Base-by-base conservation (phyloP, 208 protist species). In the Trichomonas vaginalis region DNA sequence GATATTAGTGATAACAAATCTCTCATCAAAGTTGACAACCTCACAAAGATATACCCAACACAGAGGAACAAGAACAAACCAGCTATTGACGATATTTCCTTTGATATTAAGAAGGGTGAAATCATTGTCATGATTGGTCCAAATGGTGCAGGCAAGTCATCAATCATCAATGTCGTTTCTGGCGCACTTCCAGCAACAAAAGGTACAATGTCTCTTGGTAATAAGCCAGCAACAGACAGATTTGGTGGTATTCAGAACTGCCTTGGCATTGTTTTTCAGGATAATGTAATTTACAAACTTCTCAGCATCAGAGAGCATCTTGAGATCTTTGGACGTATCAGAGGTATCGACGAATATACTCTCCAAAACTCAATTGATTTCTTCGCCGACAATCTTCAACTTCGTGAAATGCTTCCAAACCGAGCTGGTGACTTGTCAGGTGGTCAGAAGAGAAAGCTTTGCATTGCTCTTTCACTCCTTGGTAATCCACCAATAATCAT, bases 401-500 rank as follows among this genome's bases (percentile, higher is more conserved):
- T 95, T 17, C 21, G 12, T 32, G 92, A 80, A 23, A 80, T 80
- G 47, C 35, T 80, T 42, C 23, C 61, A 39, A 95, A n/a, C 3
- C 3, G 45, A 46, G 92, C 92, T 0, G 92, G 92, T 17, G 49
- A 95, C 48, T 95, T 95, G 61, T 82, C 49, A 23, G 92, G 92
- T 32, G 92, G 92, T 12, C 47, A 95, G 27, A 95, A 95, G 39
- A 0, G 92, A 0, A 95, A 95, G 46, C 49, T 95, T n/a, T 80
- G 92, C 49, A 79, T 95, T 46, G 47, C 49, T 15, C 40, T 95
- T 4, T 27, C 49, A n/a, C 15, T 95, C 8, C 14, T 95, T 6
- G 92, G 92, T 42, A 80, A 95, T 80, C 92, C 92, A 47, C 92
- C 92, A 80, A 45, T 95, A n/a, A 49, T 95, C 15, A 80, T 95